Base-by-base conservation (phyloP, 2,329 filamentous ascomycete species). In the Escovopsis sp. region DNA sequence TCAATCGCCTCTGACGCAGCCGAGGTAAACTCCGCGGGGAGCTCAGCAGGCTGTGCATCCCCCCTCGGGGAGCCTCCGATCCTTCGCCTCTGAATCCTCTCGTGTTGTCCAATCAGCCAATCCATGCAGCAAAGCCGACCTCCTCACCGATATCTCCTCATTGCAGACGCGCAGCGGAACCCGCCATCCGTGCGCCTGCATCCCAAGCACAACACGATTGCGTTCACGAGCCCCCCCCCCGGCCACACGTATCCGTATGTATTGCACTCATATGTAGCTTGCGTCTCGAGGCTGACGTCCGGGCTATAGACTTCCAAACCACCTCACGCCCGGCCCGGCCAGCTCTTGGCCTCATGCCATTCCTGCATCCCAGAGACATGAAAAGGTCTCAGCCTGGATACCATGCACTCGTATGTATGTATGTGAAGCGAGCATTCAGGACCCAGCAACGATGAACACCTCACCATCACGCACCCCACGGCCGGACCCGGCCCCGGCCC, bases 111-210 rank as follows among this genome's bases (percentile, higher is more conserved):
- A 10, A 24, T 9, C 15, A 7, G 15, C 34, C 9, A 15, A 5
- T 10, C 34, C 7, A 35, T 16, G 34, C 34, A 12, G 14, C 13
- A 36, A 11, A 27, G 16, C 34, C 13, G 15, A 16, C 5, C n/a
- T n/a, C 30, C 37, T 39, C 37, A 39, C 37, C 37, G 37, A 39
- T 25, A 16, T 20, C 37, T 39, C 44, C 25, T 40, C 39, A 8
- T 15, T 27, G 20, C 36, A 27, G 5, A 10, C 20, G 7, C 24
- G 24, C 36, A 13, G 14, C n/a, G 7, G 14, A n/a, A 16, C 13
- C 25, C 39, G 16, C 39, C 31, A 35, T 30, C 39, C 39, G 39
- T 40, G 39, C 39, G 32, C 27, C 37, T 32, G 14, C 37, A 24
- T 33, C 20, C 20, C 34, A 12, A 11, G 20, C 34, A 36, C 5